phyloP scores from a whole-genome alignment of 345 rosid genomes.

The Pseudoturritis turrita region DNA sequence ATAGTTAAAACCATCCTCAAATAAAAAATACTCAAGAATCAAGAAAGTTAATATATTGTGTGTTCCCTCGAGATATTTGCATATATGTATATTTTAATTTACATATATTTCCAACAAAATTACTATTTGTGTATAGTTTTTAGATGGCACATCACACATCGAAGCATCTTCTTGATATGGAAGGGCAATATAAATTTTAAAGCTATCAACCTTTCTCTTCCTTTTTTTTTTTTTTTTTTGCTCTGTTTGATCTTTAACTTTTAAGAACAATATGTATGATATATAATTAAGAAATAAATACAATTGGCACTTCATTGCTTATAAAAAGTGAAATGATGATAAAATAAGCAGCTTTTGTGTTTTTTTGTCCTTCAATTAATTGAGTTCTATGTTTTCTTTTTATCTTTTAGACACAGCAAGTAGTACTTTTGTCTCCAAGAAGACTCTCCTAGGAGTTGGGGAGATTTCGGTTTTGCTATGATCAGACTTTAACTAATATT shows the following conservation, averaged over 20 bases:
- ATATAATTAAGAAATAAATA: background rate
- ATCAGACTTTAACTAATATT: background rate
- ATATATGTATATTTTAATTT: background rate
- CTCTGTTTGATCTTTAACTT: background rate
- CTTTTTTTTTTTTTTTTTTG: background rate
- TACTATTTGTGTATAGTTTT: background rate
- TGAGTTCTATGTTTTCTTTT: background rate
- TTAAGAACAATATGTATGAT: background rate
- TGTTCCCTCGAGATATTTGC: background rate
- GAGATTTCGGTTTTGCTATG: conserved; percentile 9
- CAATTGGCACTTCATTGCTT: background rate
- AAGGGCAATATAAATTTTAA: background rate
- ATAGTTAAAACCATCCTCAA: background rate
- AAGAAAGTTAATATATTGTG: background rate
- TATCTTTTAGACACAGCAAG: background rate
- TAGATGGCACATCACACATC: background rate
- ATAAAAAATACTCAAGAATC: background rate
- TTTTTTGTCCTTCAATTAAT: background rate
- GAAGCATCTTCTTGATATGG: conserved; percentile 10
- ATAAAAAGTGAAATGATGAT: conserved; percentile 18
- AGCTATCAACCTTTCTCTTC: conserved; percentile 15
- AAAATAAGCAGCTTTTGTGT: conserved; percentile 13
- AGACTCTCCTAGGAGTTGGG: conserved; percentile 31
- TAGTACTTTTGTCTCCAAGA: conserved; percentile 23
- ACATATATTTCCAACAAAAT: background rate